Conservation (phyloP, 2,329 filamentous ascomycete genomes). For the Penicillium sp. region DNA sequence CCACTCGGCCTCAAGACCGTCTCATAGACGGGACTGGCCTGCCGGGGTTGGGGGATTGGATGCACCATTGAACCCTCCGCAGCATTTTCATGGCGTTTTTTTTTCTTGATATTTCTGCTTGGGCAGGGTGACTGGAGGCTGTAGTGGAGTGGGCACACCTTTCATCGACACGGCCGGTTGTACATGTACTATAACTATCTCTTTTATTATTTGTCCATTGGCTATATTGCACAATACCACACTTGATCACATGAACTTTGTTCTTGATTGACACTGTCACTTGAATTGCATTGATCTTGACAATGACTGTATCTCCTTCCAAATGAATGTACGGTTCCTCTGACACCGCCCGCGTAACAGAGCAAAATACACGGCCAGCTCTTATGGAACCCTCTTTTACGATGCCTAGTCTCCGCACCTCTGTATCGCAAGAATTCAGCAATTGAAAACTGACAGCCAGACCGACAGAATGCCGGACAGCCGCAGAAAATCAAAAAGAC, state of each 20-base stretch:
- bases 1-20: constrained; percentile 46
- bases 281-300: not conserved
- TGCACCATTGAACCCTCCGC: constrained; percentile 22
- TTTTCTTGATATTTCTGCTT: constrained; percentile 25
- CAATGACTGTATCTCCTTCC: not conserved
- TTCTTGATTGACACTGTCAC: not conserved
- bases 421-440: constrained; percentile 64
- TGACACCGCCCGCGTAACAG: constrained; percentile 80
- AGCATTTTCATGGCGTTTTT: constrained; percentile 42
- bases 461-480: constrained; percentile 69
- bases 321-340: constrained; percentile 70
- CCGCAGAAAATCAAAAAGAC: constrained; percentile 49
- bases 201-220: constrained; percentile 14
- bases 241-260: not conserved
- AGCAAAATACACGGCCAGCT: constrained; percentile 68
- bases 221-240: constrained; percentile 23
- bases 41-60: constrained; percentile 19
- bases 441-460: constrained; percentile 58
- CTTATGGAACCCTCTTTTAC: constrained; percentile 64
- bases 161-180: constrained; percentile 26
- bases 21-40: constrained; percentile 22
- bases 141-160: constrained; percentile 18
- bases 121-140: constrained; percentile 27
- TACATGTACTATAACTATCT: constrained; percentile 41
- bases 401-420: constrained; percentile 59